Conservation (phyloP, 805 yeast species). For the Nakazawaea peltata region DNA sequence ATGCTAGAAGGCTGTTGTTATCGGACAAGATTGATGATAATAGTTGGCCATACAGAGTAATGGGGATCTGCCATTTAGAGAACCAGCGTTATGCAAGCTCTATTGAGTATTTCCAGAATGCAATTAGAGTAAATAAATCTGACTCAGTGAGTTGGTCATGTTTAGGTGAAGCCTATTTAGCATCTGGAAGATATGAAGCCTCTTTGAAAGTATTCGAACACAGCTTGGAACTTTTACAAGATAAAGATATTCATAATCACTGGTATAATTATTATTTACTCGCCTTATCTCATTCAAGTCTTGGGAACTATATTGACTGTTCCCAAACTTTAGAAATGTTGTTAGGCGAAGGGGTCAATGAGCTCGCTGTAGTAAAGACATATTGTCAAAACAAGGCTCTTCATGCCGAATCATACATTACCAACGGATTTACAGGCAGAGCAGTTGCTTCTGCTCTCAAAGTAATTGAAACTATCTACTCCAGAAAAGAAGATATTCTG, state of each 20-base stretch:
- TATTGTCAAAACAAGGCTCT: slow-evolving; percentile 40
- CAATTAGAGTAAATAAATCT: slow-evolving; percentile 56
- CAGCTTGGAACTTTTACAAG: slow-evolving; percentile 32
- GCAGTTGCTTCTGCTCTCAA: slow-evolving; percentile 39
- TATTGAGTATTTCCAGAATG: slow-evolving; percentile 81
- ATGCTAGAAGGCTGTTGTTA: slow-evolving; percentile 41
- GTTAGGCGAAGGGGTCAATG: slow-evolving; percentile 34
- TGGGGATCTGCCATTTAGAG: slow-evolving; percentile 75
- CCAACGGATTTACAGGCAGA: slow-evolving; percentile 60
- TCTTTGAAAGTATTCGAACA: slow-evolving; percentile 74
- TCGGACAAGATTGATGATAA: slow-evolving; percentile 20
- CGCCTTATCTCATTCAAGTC: slow-evolving; percentile 54
- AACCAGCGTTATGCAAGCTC: slow-evolving; percentile 68
- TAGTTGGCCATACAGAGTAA: slow-evolving; percentile 84
- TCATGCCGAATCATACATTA: slow-evolving; percentile 42
- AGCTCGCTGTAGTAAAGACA: slow-evolving; percentile 23
- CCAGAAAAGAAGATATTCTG: slow-evolving; percentile 11
- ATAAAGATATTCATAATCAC: slow-evolving; percentile 30
- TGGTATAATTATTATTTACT: slow-evolving; percentile 62
- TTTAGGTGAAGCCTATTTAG: slow-evolving; percentile 89
- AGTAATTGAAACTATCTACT: slow-evolving; percentile 26
- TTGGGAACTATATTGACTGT: slow-evolving; percentile 62
- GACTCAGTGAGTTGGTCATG: slow-evolving; percentile 89
- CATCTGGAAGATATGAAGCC: slow-evolving; percentile 82
- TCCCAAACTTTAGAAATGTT: slow-evolving; percentile 37